phyloP scores from a whole-genome alignment of 345 rosid genomes.

The Brassica incana region DNA sequence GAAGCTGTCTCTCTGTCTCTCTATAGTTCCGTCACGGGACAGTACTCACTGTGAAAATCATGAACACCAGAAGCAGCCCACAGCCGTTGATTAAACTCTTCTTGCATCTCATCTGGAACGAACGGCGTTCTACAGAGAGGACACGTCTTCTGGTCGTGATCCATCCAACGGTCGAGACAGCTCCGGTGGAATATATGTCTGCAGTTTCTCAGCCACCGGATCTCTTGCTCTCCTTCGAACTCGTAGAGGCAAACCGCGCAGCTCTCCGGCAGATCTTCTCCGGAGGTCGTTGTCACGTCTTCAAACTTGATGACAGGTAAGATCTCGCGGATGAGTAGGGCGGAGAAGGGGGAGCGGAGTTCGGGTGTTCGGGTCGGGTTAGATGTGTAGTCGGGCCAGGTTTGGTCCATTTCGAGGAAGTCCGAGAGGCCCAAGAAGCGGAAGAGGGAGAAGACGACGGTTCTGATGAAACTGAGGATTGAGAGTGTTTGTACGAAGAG shows the following conservation, averaged over 20 bases:
- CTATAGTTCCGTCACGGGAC: conserved; percentile 45
- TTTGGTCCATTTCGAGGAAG: conserved; percentile 68
- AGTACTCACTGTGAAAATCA: conserved; percentile 62
- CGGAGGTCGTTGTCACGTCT: conserved; percentile 32
- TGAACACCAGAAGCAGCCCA: conserved; percentile 65
- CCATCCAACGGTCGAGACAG: conserved; percentile 97
- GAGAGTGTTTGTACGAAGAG: conserved; percentile 66
- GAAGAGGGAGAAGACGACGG: conserved; percentile 53
- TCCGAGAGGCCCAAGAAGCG: conserved; percentile 67
- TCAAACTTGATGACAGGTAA: conserved; percentile 68
- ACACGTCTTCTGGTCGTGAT: conserved; percentile 81
- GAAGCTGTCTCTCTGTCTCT: background rate
- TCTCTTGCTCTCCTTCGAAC: conserved; percentile 73
- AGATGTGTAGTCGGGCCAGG: conserved; percentile 50
- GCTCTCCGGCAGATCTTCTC: conserved; percentile 58
- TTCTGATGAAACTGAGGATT: conserved; percentile 62
- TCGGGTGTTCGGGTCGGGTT: conserved; percentile 41
- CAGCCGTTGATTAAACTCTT: conserved; percentile 76
- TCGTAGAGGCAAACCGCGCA: conserved; percentile 86
- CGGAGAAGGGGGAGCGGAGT: conserved; percentile 56
- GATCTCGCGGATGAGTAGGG: conserved; percentile 76
- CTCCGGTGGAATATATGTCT: conserved; percentile 75
- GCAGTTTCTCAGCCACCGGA: conserved; percentile 77
- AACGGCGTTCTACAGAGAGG: conserved; percentile 84
- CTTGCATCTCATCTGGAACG: conserved; percentile 81